phyloP scores from a whole-genome alignment of 441 rosid genomes.

The Breynia disticha region DNA sequence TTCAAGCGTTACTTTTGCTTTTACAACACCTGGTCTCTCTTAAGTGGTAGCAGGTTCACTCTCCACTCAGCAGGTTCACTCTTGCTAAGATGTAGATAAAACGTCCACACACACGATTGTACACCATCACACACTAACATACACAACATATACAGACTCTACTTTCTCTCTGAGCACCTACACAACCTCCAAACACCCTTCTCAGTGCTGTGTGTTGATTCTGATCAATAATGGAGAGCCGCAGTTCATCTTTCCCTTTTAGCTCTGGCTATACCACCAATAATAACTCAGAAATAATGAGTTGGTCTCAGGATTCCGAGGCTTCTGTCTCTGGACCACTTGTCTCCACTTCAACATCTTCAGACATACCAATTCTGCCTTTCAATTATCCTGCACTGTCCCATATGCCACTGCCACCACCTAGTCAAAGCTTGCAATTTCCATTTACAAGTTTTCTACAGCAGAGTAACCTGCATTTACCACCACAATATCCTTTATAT shows the following conservation, averaged over 20 bases:
- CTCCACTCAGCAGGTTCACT: conserved; percentile 13
- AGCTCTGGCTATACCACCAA: conserved; percentile 9
- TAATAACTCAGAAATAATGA: conserved; percentile 10
- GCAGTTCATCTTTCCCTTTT: conserved; percentile 19
- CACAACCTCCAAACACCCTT: neutral
- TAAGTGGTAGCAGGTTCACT: conserved; percentile 22
- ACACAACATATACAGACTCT: neutral
- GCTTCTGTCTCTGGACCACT: conserved; percentile 9
- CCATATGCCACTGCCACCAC: conserved; percentile 12
- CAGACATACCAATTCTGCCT: conserved; percentile 17
- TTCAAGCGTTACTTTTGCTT: conserved; percentile 30
- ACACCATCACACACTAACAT: neutral
- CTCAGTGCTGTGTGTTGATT: conserved; percentile 10
- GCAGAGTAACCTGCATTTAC: conserved; percentile 9
- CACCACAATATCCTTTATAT: conserved; percentile 16
- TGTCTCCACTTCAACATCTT: conserved; percentile 13
- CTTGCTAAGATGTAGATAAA: neutral
- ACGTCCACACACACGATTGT: too few species aligned
- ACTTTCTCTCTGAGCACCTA: conserved; percentile 10
- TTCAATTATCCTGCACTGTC: conserved; percentile 15
- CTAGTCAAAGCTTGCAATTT: conserved; percentile 14
- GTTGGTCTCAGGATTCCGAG: conserved; percentile 18
- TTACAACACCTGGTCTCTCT: conserved; percentile 24
- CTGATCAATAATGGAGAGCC: conserved; percentile 39
- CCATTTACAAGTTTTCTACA: conserved; percentile 14